phyloP scores from a whole-genome alignment of 75 land plant genomes.

The Pinus taeda region DNA sequence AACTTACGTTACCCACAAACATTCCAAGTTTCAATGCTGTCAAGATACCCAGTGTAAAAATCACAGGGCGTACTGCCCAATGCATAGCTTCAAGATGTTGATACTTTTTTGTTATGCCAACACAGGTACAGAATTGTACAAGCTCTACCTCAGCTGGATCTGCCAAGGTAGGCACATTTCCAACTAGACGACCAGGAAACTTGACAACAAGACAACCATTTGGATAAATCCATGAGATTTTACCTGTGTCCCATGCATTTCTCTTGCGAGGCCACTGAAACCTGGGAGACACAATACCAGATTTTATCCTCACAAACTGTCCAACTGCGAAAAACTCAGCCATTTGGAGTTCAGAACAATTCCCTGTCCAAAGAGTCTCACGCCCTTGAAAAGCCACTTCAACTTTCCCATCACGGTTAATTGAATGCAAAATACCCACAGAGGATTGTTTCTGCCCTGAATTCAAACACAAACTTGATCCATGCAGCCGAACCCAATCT shows the following conservation, averaged over 20 bases:
- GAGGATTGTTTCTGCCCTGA: conserved; percentile 52
- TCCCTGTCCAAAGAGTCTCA: conserved; percentile 89
- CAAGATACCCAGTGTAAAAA: conserved; percentile 71
- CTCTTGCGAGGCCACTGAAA: conserved; percentile 87
- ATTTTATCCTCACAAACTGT: conserved; percentile 72
- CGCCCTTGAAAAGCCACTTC: conserved; percentile 74
- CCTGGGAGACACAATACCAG: conserved; percentile 54
- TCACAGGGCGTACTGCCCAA: conserved; percentile 84
- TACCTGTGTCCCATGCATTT: conserved; percentile 79
- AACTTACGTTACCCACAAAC: conserved; percentile 32
- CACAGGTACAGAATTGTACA: conserved; percentile 61
- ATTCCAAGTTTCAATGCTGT: conserved; percentile 68
- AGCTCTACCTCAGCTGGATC: conserved; percentile 89
- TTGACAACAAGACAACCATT: conserved; percentile 87
- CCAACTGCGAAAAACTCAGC: conserved; percentile 58
- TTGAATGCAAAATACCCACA: conserved; percentile 73
- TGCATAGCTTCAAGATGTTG: conserved; percentile 89
- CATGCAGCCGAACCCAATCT: conserved; percentile 74
- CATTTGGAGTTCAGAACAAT: conserved; percentile 69
- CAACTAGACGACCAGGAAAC: conserved; percentile 73
- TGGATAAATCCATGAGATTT: conserved; percentile 59
- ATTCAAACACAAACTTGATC: conserved; percentile 23
- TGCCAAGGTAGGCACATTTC: conserved; percentile 54
- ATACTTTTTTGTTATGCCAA: conserved; percentile 64
- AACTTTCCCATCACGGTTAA: conserved; percentile 66